Evolutionary conservation across 1,284 basidiomycete genomes (phyloP), one percentile per base, ranked within the genome.

Genomic region (Boletellus deceptivus): DNA sequence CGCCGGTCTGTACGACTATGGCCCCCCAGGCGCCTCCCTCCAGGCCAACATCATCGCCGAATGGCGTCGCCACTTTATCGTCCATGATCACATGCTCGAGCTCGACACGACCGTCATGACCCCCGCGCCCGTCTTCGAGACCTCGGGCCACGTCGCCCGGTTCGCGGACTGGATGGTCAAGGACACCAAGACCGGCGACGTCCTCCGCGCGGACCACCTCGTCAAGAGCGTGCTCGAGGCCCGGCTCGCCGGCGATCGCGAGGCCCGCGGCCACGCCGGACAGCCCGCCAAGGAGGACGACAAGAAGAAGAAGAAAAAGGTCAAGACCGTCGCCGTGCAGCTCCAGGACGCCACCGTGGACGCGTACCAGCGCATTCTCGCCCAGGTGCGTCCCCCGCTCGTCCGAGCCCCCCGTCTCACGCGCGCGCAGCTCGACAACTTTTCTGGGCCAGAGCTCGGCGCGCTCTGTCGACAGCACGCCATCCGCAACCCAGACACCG

Each of bases 121-220:
- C 0, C 88, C 95, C 25, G 82, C 91, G 1, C 81, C 95, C 14
- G 96, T 99, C 6, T 95, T 99, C 70, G 96, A 98, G 72, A 90
- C 96, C 0, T 98, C 94, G 29, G 97, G 97, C 33, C 97, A 99
- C 73, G 97, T 99, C 51, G 96, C 96, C 55, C 86, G 96, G 63
- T 99, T 99, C 67, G 91, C 96, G 17, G 97, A 99, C 69, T 99
- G 95, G 95, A 99, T 99, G 97, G 91, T 93, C 68, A 97, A 97
- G 75, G 97, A 99, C 65, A 73, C 75, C 20, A 86, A 93, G 76
- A 97, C 89, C 29, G 95, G 95, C 43, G 95, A 99, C 67, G 97
- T 99, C 50, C 87, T 97, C 63, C 88, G 97, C 49, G 96, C 96
- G 16, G 96, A 99, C 71, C 97, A 99, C 72, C 83, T 99, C 27